These are phyloP conservation scores for Trichoderma simmonsii DNA, from an alignment of 2,329 filamentous ascomycete genomes.

Conservation along the genomic window DNA sequence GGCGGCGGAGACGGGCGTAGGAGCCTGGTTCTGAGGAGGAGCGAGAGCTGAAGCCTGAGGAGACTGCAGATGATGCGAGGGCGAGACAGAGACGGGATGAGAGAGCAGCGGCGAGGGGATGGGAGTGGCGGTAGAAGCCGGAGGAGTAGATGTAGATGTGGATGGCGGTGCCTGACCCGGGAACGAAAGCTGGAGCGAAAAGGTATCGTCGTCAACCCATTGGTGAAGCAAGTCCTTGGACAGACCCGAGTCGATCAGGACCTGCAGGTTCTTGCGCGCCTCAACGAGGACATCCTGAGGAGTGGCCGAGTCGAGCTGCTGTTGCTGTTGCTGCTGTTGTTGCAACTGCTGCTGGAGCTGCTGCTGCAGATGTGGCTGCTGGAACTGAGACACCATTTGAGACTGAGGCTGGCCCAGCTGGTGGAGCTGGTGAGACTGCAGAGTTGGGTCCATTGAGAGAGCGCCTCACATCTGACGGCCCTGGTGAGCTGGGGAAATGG, in stretches of 20 bases:
- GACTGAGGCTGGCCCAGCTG: conserved; percentile 22
- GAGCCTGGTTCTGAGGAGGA: conserved; percentile 31
- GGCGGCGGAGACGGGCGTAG: conserved; percentile 21
- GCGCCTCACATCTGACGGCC: conserved; percentile 28
- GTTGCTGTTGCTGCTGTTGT: conserved; percentile 23
- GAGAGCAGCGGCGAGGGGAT: conserved; percentile 19
- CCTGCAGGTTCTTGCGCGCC: conserved; percentile 45
- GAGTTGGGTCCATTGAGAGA: conserved; percentile 33
- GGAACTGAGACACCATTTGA: conserved; percentile 15
- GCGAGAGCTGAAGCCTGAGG: conserved; percentile 20
- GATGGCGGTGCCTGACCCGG: conserved; percentile 13
- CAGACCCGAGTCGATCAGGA: conserved; percentile 44
- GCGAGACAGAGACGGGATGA: conserved; percentile 15
- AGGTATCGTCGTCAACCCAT: conserved; percentile 40
- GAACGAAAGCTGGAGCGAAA: conserved; percentile 33
- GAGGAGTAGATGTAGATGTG: conserved; percentile 7
- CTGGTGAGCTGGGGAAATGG: conserved; percentile 5
- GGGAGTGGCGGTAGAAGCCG: conserved; percentile 20
- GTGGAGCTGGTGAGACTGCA: conserved; percentile 26
- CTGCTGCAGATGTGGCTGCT: conserved; percentile 11
- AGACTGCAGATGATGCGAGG: conserved; percentile 20
- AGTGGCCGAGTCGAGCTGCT: conserved; percentile 33
- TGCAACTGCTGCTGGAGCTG: conserved; percentile 22
- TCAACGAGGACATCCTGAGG: conserved; percentile 45
- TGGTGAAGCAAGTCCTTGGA: conserved; percentile 43